A percentile compares a stretch with the other conserved stretches of the same genome.
Conservation (phyloP, 1,284 basidiomycete species). For the Tetrapyrgos nigripes region DNA sequence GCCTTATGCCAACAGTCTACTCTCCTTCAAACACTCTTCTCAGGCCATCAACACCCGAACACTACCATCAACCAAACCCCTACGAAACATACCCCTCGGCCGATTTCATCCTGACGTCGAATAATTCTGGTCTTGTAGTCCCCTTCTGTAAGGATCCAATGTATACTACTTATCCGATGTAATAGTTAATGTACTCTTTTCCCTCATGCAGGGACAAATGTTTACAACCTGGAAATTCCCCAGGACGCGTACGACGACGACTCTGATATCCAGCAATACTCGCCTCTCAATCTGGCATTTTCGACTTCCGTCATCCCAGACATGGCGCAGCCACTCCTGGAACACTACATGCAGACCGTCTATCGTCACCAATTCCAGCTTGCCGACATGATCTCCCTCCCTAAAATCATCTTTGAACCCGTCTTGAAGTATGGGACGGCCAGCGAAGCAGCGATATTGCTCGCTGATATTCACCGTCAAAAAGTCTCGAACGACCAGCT, state of each 20-base stretch:
- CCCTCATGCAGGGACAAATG: slow-evolving; percentile 52
- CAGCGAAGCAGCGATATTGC: slow-evolving; percentile 62
- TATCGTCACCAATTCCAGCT: slow-evolving; percentile 72
- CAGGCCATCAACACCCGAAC: not conserved
- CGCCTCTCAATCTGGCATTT: not conserved
- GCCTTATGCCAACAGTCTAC: not conserved
- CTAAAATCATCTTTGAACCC: slow-evolving; percentile 51
- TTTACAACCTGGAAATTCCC: not conserved
- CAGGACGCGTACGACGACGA: not conserved
- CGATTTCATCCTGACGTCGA: slow-evolving; percentile 37
- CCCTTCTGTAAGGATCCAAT: slow-evolving; percentile 63
- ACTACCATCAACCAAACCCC: not conserved
- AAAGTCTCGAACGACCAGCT: slow-evolving; percentile 25
- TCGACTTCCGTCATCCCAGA: not conserved
- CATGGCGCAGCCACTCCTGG: slow-evolving; percentile 41
- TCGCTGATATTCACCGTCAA: slow-evolving; percentile 57
- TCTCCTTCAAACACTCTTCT: too few relatives aligned
- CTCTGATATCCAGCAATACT: not conserved
- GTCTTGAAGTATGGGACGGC: slow-evolving; percentile 44
- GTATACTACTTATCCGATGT: slow-evolving; percentile 73
- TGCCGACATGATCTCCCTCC: slow-evolving; percentile 56
- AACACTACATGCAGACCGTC: slow-evolving; percentile 55
- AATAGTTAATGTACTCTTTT: slow-evolving; percentile 61
- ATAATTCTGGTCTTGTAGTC: slow-evolving; percentile 51
- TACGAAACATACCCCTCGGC: slow-evolving; percentile 9